phyloP scores from a whole-genome alignment of 805 yeast species.

The Cyberlindnera galapagoensis region DNA sequence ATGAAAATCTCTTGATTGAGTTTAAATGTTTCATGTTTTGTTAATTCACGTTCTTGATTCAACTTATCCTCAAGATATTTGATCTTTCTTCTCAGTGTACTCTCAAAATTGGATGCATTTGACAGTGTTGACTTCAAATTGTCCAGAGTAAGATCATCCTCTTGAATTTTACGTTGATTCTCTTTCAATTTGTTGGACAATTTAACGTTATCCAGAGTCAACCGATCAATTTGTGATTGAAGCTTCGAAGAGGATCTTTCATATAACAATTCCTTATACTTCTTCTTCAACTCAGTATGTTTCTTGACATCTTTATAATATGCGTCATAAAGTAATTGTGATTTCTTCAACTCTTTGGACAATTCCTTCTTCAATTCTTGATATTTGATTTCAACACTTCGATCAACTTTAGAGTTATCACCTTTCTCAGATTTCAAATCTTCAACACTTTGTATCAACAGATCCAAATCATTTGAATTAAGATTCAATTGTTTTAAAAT shows the following conservation, averaged over 20 bases:
- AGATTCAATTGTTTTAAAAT: conserved; percentile 21
- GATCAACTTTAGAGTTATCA: conserved; percentile 5
- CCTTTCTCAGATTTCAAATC: conserved; percentile 11
- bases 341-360: conserved; percentile 27
- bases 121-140: conserved; percentile 11
- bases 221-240: conserved; percentile 10
- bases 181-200: conserved; percentile 17
- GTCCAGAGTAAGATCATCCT: conserved; percentile 11
- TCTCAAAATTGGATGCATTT: conserved; percentile 12
- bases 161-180: conserved; percentile 4
- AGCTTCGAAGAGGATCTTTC: conserved; percentile 1
- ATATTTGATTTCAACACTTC: conserved; percentile 18
- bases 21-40: conserved; percentile 26
- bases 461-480: conserved; percentile 22
- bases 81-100: conserved; percentile 15
- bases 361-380: conserved; percentile 25
- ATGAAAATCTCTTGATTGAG: conserved; percentile 22
- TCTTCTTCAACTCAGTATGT: conserved; percentile 22
- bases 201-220: conserved; percentile 11
- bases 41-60: conserved; percentile 14
- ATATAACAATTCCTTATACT: conserved; percentile 2
- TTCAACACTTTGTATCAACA: conserved; percentile 19
- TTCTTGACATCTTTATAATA: conserved; percentile 26
- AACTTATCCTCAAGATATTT: conserved; percentile 24
- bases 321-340: conserved; percentile 29